Percentiles rank a stretch among this genome's conserved stretches.
Evolutionary conservation across 805 yeast species (phyloP).

Genomic region (Ascoidea asiatica): DNA sequence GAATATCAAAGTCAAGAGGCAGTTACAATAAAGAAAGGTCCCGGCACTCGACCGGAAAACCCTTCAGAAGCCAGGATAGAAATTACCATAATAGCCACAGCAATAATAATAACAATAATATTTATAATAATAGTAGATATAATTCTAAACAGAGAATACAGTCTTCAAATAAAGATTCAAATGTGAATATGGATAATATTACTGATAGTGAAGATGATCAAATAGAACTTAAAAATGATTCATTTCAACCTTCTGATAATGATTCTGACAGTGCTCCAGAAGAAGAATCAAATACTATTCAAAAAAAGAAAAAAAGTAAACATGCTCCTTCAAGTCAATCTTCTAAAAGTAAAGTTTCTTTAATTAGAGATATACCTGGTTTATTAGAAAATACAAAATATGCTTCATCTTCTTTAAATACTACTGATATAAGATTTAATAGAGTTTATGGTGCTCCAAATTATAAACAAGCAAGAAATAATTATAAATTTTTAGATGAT

Average conservation of each 20-base stretch:
- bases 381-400: slow-evolving; percentile 17
- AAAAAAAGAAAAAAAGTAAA: slow-evolving; percentile 33
- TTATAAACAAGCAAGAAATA: slow-evolving; percentile 54
- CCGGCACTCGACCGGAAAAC: too few relatives aligned
- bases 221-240: neutral
- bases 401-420: slow-evolving; percentile 20
- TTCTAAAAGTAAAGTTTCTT: slow-evolving; percentile 56
- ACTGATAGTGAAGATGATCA: neutral
- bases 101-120: too few relatives aligned
- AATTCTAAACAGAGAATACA: too few relatives aligned
- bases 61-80: too few relatives aligned
- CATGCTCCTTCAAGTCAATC: slow-evolving; percentile 84
- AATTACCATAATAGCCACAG: too few relatives aligned
- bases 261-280: neutral
- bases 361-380: slow-evolving; percentile 66
- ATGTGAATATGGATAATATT: too few relatives aligned
- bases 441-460: slow-evolving; percentile 79
- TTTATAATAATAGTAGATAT: too few relatives aligned
- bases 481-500: slow-evolving; percentile 77
- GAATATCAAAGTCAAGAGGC: too few relatives aligned
- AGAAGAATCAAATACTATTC: neutral
- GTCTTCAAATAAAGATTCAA: too few relatives aligned
- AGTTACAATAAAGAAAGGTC: too few relatives aligned
- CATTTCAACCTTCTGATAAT: neutral
- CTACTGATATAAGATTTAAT: slow-evolving; percentile 75